Evolutionary conservation across 225 moss, liverwort and hornwort species (phyloP).

Genomic region (Asterella californica): DNA sequence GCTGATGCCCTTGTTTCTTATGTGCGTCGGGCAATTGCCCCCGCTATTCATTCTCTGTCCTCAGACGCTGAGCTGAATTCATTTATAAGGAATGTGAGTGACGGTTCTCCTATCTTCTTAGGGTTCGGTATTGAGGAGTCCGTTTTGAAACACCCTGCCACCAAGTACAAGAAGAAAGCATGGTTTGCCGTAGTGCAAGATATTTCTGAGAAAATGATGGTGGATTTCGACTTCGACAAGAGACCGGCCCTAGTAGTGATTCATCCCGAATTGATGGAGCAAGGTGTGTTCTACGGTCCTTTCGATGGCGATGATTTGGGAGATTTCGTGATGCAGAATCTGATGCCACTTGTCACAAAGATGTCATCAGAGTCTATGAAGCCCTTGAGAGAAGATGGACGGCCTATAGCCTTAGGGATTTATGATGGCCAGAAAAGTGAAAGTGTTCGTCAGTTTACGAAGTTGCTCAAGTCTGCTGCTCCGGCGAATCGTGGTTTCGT

Average conservation of each 20-base stretch:
- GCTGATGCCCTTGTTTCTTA: slow-evolving; percentile 68
- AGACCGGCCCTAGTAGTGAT: slow-evolving; percentile 64
- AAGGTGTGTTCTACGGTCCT: slow-evolving; percentile 69
- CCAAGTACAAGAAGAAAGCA: slow-evolving; percentile 63
- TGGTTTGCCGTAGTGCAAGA: slow-evolving; percentile 71
- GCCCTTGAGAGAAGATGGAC: slow-evolving; percentile 61
- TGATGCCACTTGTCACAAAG: slow-evolving; percentile 65
- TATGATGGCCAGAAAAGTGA: slow-evolving; percentile 45
- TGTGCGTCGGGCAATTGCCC: slow-evolving; percentile 63
- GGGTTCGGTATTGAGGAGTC: slow-evolving; percentile 69
- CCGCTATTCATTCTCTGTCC: slow-evolving; percentile 46
- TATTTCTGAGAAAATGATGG: slow-evolving; percentile 60
- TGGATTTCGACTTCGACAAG: slow-evolving; percentile 74
- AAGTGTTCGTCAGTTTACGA: slow-evolving; percentile 44
- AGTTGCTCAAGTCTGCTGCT: slow-evolving; percentile 71
- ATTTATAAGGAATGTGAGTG: slow-evolving; percentile 50
- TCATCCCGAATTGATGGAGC: slow-evolving; percentile 62
- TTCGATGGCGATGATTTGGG: slow-evolving; percentile 48
- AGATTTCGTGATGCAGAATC: slow-evolving; percentile 64
- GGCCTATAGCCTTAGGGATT: slow-evolving; percentile 65
- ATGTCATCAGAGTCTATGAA: slow-evolving; percentile 54
- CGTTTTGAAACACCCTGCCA: slow-evolving; percentile 60
- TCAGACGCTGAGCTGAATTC: slow-evolving; percentile 51
- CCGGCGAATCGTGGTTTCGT: slow-evolving; percentile 60
- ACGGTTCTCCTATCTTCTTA: slow-evolving; percentile 66